Evolutionary conservation across 306 rosid species (phyloP).

Genomic region (Glycyrrhiza uralensis): DNA sequence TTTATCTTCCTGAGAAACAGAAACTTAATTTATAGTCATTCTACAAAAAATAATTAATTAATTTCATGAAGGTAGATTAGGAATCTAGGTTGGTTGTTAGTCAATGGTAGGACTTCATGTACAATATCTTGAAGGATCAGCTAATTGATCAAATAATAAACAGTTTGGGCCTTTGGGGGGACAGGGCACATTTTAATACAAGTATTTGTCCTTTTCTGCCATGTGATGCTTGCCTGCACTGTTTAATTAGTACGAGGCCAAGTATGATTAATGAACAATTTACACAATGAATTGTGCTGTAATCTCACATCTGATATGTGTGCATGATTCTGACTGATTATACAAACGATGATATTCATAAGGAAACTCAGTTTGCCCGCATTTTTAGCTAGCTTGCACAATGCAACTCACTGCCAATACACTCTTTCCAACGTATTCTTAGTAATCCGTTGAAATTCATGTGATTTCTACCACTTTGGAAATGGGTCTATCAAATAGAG

Average conservation of each 20-base stretch:
- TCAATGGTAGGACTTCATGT: neutral
- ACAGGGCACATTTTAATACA: neutral
- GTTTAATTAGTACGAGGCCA: neutral
- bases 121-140: neutral
- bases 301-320: neutral
- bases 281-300: neutral
- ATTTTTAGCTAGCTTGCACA: neutral
- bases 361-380: neutral
- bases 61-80: neutral
- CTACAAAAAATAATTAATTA: neutral
- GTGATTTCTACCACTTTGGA: too few species aligned
- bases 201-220: slow-evolving; percentile 9
- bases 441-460: too few species aligned
- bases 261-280: neutral
- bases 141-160: neutral
- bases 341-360: too few species aligned
- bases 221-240: slow-evolving; percentile 13
- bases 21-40: neutral
- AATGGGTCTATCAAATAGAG: too few species aligned
- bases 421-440: too few species aligned
- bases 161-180: neutral
- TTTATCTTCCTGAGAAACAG: neutral
- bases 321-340: neutral
- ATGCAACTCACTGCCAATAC: too few species aligned
- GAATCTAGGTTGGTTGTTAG: neutral